Evolutionary conservation across 192 early-diverging fungal species (phyloP).

Genomic region (Haplosporangium gracile): DNA sequence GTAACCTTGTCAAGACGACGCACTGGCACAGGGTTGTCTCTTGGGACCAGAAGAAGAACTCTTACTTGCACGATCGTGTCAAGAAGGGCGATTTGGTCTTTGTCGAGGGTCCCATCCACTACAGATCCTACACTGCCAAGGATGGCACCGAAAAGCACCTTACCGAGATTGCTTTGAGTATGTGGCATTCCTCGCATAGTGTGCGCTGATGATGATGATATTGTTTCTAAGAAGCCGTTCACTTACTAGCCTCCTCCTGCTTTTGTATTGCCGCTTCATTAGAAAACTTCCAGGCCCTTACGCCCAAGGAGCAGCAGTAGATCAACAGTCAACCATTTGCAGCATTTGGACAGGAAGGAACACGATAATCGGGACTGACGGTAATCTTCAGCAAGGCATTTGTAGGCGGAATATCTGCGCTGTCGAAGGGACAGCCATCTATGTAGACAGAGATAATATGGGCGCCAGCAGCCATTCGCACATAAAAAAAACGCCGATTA

Average conservation of each 20-base stretch:
- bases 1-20: slow-evolving; percentile 75
- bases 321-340: background rate
- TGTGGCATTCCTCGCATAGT: slow-evolving; percentile 4
- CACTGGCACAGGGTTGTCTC: slow-evolving; percentile 76
- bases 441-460: background rate
- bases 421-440: background rate
- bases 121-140: slow-evolving; percentile 73
- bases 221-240: background rate
- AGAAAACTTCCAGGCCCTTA: slow-evolving; percentile 37
- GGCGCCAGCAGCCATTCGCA: background rate
- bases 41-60: slow-evolving; percentile 55
- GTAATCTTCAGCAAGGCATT: background rate
- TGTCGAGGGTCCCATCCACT: slow-evolving; percentile 74
- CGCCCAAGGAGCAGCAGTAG: slow-evolving; percentile 40
- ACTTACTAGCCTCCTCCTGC: background rate
- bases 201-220: background rate
- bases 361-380: background rate
- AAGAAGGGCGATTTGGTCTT: slow-evolving; percentile 76
- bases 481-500: background rate
- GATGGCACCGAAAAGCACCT: slow-evolving; percentile 66
- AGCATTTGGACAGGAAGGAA: background rate
- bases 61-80: slow-evolving; percentile 57
- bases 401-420: background rate
- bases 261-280: background rate
- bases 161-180: slow-evolving; percentile 66